These are phyloP conservation scores for Porogramme epimiltina DNA, from an alignment of 1,284 basidiomycete species.

Conservation along the genomic window DNA sequence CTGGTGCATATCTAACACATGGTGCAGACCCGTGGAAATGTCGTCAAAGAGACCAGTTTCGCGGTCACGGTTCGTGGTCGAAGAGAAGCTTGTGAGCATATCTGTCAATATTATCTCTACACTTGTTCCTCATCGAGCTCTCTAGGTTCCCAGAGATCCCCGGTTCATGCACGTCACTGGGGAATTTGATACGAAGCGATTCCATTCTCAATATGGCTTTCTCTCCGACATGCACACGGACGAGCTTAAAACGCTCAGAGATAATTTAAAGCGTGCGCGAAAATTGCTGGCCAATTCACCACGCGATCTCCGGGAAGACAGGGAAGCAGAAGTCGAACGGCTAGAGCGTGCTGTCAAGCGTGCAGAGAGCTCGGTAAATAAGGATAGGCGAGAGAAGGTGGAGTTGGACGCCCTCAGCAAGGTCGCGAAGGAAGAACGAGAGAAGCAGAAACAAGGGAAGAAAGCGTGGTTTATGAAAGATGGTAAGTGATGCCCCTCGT, in stretches of 20 bases:
- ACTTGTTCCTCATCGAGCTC: not conserved
- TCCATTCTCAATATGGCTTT: slow-evolving; percentile 80
- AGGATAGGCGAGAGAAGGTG: slow-evolving; percentile 69
- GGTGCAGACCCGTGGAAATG: slow-evolving; percentile 85
- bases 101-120: slow-evolving; percentile 5
- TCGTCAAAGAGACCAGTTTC: slow-evolving; percentile 88
- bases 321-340: slow-evolving; percentile 71
- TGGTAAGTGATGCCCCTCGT: slow-evolving; percentile 49
- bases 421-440: slow-evolving; percentile 68
- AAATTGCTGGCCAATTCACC: slow-evolving; percentile 72
- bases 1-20: slow-evolving; percentile 4
- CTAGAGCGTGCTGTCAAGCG: slow-evolving; percentile 82
- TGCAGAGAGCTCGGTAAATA: slow-evolving; percentile 79
- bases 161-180: slow-evolving; percentile 83
- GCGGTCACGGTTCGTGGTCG: slow-evolving; percentile 76
- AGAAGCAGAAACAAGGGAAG: slow-evolving; percentile 77
- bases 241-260: slow-evolving; percentile 71
- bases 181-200: slow-evolving; percentile 69
- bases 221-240: slow-evolving; percentile 66
- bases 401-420: slow-evolving; percentile 67
- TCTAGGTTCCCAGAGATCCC: slow-evolving; percentile 83
- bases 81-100: slow-evolving; percentile 61
- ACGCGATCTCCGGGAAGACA: slow-evolving; percentile 58
- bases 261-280: slow-evolving; percentile 67
- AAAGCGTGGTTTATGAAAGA: slow-evolving; percentile 88